These are phyloP conservation scores for Lepidium africanum DNA, from an alignment of 345 rosid genomes.

Conservation along the genomic window DNA sequence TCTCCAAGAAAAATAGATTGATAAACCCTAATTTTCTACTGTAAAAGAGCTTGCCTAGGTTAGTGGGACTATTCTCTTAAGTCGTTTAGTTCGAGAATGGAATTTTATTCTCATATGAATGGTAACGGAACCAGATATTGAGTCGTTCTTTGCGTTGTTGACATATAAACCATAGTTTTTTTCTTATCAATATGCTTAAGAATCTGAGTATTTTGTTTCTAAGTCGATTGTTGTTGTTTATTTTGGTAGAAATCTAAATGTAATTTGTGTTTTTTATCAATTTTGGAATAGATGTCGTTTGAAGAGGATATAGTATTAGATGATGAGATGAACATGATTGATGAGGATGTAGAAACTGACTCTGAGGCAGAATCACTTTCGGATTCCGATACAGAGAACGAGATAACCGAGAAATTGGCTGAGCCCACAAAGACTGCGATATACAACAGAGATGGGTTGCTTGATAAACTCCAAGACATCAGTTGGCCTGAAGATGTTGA, in stretches of 20 bases:
- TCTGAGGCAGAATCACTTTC: conserved; percentile 47
- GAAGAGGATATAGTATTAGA: conserved; percentile 35
- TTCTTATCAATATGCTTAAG: neutral
- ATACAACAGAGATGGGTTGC: conserved; percentile 53
- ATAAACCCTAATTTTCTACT: conserved; percentile 4
- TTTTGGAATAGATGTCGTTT: conserved; percentile 19
- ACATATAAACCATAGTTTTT: neutral
- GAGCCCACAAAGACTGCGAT: conserved; percentile 58
- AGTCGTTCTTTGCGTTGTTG: neutral
- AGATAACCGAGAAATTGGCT: conserved; percentile 45
- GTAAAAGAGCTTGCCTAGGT: neutral
- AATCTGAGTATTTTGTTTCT: neutral
- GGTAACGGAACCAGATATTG: neutral
- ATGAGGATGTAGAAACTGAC: conserved; percentile 27
- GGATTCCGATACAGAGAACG: conserved; percentile 53
- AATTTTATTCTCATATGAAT: neutral
- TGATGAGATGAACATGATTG: conserved; percentile 35
- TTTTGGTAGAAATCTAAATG: neutral
- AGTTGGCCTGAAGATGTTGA: conserved; percentile 64
- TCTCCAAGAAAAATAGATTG: neutral
- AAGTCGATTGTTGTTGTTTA: neutral
- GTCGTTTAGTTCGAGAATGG: neutral
- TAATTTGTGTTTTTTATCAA: neutral
- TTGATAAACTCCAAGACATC: conserved; percentile 73
- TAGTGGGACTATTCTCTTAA: neutral